Base-by-base conservation (phyloP, 202 grass and related monocot genomes). In the Panicum hallii region DNA sequence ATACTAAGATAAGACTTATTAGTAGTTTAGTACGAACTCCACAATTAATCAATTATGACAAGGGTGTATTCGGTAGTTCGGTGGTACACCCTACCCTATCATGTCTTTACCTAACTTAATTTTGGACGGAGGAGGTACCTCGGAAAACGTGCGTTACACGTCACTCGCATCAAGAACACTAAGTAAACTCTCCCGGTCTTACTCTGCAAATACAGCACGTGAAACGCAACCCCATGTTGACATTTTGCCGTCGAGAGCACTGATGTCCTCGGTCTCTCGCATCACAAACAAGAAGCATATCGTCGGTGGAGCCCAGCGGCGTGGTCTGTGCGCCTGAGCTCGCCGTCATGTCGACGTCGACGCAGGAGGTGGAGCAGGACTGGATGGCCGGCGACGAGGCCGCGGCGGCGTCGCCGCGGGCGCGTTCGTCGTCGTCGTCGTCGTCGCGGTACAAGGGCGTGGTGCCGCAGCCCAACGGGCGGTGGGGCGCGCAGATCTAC, bases 401-500 rank as follows among this genome's bases (percentile, higher is more conserved):
- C 7, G 38, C 48, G 6, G 62, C 38, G 5, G 6, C 82, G 61
- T 0, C 30, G 8, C 17, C 55, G 7, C 2, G 63, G 11, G 14
- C 41, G 8, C 14, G 11, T 20, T 11, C 10, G 17, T 19, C 52
- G 58, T 3, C 34, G 34, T n/a, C n/a, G 1, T 11, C 78, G 34
- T 47, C 83, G 83, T 85, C 83, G 19, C 83, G 63, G 28, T 85
- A 49, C 60, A 85, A 78, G 75, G 83, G 83, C 63, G 84, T 81
- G 44, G 84, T 87, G 45, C 69, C 84, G 43, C 84, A 87, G 84
- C 84, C 84, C 19, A 87, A 87, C 77, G 77, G 69, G 9, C 84
- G 84, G 58, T 87, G 84, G 77, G 84, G 84, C 45, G 67, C 77
- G 57, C 84, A 87, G 68, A 81, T 81, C 69, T 87, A 87, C 38